phyloP scores from a whole-genome alignment of 768 basidiomycete species.

The Boletus barrowsii region DNA sequence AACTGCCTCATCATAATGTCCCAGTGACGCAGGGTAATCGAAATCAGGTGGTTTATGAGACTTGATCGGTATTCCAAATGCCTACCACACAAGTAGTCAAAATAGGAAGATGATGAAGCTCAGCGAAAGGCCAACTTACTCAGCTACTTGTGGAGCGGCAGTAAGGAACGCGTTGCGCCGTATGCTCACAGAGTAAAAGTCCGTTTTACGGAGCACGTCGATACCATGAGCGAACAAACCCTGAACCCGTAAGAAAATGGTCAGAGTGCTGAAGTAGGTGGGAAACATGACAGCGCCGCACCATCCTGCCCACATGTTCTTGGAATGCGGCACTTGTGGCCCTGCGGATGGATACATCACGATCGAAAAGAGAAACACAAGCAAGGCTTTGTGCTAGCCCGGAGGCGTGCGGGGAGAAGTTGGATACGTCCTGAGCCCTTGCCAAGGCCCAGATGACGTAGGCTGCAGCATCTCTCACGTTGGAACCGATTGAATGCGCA shows the following conservation, averaged over 20 bases:
- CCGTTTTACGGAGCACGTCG: constrained; percentile 85
- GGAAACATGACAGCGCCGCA: constrained; percentile 37
- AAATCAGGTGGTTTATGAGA: constrained; percentile 70
- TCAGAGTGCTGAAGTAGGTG: constrained; percentile 10
- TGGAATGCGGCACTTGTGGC: constrained; percentile 98
- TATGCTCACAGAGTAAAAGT: constrained; percentile 92
- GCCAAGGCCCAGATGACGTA: constrained; percentile 96
- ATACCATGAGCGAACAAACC: constrained; percentile 91
- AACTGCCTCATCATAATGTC: constrained; percentile 75
- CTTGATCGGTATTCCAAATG: constrained; percentile 70
- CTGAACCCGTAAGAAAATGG: constrained; percentile 41
- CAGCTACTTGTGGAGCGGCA: constrained; percentile 83
- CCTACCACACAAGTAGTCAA: constrained; percentile 39
- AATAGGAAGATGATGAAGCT: constrained; percentile 1
- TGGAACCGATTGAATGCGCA: constrained; percentile 90
- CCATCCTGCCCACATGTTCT: constrained; percentile 93
- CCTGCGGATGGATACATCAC: constrained; percentile 90
- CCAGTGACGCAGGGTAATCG: constrained; percentile 85
- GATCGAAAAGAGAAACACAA: constrained; percentile 83
- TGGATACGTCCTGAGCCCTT: constrained; percentile 60
- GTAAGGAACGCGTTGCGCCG: constrained; percentile 79
- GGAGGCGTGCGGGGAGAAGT: constrained; percentile 58
- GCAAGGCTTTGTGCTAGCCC: constrained; percentile 69
- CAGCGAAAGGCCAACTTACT: constrained; percentile 49
- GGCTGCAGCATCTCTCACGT: constrained; percentile 90